Base-by-base conservation (phyloP, 305 asterid species). In the Galium porrigens region DNA sequence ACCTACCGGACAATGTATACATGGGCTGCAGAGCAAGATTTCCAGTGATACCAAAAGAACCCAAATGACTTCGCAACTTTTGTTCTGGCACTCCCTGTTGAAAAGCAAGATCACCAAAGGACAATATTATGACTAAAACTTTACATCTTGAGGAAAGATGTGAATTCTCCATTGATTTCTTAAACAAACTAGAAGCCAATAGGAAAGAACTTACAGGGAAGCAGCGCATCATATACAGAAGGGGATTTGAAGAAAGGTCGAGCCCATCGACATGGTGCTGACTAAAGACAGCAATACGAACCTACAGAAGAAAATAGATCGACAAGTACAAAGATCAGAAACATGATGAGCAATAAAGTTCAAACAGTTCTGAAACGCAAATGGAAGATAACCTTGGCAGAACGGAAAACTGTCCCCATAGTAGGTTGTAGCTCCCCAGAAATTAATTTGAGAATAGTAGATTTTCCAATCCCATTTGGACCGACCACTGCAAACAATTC, bases 21-120 rank as follows among this genome's bases (percentile, higher is more conserved):
- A 92, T 92, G 1, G 99, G 99, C 81, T 92, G 99, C 64, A 92
- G 90, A 72, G 99, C 99, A 74, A 92, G 94, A 80, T 92, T 92
- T 67, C 99, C 99, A 63, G 95, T 92, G 75, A 92, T 80, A 12
- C 99, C 99, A 76, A 92, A 84, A 66, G 99, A 92, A 77, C 97
- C 99, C 76, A 92, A 83, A 79, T 89, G 98, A 32, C 83, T 85
- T 74, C 96, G 83, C 69, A 92, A 78, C 85, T 92, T 92, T 82
- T 89, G 98, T 75, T 92, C 98, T 27, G 94, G 91, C 75, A 92
- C 98, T 65, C 99, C 99, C 99, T 92, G 88, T 81, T 73, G 66
- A 72, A 80, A 46, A 73, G 7, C 15, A 66, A 58, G n/a, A 49
- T 9, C 32, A 49, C 59, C 48, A 6, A 34, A 10, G 64, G 32